Evolutionary conservation across 805 yeast genomes (phyloP).

Genomic region (Metschnikowia dekortorum): DNA sequence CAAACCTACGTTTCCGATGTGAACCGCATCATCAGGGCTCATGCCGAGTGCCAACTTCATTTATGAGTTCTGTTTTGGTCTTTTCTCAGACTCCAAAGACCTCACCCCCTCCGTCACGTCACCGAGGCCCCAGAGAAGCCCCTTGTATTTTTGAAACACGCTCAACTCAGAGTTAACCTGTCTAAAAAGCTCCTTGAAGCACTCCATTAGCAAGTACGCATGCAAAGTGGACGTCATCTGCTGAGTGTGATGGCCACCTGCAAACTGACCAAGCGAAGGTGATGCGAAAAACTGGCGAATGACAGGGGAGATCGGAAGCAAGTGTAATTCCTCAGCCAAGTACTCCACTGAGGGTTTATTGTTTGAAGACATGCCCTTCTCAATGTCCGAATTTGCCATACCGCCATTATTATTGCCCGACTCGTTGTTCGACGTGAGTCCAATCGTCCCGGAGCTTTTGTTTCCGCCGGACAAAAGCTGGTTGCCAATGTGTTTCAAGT

Average conservation of each 20-base stretch:
- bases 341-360: conserved; percentile 52
- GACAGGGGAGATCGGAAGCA: conserved; percentile 56
- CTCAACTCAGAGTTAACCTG: conserved; percentile 20
- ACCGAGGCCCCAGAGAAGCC: conserved; percentile 51
- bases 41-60: not conserved
- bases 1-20: not conserved
- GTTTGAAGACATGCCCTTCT: conserved; percentile 9
- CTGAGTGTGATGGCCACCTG: conserved; percentile 22
- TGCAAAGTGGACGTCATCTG: conserved; percentile 52
- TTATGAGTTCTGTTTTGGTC: not conserved
- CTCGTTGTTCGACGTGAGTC: conserved; percentile 3
- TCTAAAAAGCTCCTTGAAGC: conserved; percentile 54
- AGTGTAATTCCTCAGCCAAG: conserved; percentile 62
- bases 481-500: conserved; percentile 57
- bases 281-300: conserved; percentile 37
- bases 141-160: conserved; percentile 37
- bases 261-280: conserved; percentile 13
- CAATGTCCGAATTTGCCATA: conserved; percentile 3
- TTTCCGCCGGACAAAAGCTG: conserved; percentile 25
- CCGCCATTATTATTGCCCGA: not conserved
- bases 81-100: not conserved
- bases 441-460: conserved; percentile 2
- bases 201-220: conserved; percentile 59
- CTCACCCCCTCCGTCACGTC: conserved; percentile 13
- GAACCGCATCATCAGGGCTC: not conserved